Evolutionary conservation across 371 early-diverging fungal genomes (phyloP).

Genomic region (Rhizopus arrhizus): DNA sequence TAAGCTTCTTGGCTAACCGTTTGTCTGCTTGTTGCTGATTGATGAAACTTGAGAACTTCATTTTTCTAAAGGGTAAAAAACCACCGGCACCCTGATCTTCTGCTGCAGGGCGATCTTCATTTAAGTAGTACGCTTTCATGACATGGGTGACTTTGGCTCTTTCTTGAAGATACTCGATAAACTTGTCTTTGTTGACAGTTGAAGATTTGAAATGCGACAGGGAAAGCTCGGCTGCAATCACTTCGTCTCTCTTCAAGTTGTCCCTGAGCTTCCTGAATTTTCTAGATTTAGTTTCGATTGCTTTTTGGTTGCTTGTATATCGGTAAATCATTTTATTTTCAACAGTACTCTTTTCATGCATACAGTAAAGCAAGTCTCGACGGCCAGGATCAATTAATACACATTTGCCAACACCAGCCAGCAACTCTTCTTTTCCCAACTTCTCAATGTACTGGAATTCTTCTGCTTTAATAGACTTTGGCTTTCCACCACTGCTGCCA

Average conservation of each 20-base stretch:
- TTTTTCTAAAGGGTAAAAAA: constrained; percentile 6
- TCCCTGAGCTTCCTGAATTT: constrained; percentile 4
- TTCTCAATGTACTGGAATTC: neutral
- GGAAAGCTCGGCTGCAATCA: neutral
- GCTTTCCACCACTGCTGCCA: neutral
- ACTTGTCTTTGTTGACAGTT: neutral
- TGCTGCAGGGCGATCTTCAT: constrained; percentile 3
- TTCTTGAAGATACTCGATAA: constrained; percentile 2
- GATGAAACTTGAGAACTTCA: constrained; percentile 5
- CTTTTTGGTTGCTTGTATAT: constrained; percentile 1
- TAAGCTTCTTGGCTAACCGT: neutral
- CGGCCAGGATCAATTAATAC: constrained; percentile 8
- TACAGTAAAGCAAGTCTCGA: constrained; percentile 4
- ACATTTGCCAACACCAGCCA: neutral
- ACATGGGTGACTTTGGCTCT: neutral
- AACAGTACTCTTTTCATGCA: constrained; percentile 6
- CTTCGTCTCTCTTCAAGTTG: neutral
- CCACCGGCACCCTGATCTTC: neutral
- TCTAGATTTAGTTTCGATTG: neutral
- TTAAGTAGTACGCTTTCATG: constrained; percentile 3
- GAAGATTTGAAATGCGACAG: neutral
- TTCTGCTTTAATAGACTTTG: neutral
- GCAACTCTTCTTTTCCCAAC: neutral
- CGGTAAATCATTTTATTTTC: neutral
- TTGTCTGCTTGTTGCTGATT: neutral